Percentiles rank a stretch among this genome's conserved stretches.
phyloP scores from a whole-genome alignment of 495 filamentous ascomycete species.

The Sphaerosporella brunnea region DNA sequence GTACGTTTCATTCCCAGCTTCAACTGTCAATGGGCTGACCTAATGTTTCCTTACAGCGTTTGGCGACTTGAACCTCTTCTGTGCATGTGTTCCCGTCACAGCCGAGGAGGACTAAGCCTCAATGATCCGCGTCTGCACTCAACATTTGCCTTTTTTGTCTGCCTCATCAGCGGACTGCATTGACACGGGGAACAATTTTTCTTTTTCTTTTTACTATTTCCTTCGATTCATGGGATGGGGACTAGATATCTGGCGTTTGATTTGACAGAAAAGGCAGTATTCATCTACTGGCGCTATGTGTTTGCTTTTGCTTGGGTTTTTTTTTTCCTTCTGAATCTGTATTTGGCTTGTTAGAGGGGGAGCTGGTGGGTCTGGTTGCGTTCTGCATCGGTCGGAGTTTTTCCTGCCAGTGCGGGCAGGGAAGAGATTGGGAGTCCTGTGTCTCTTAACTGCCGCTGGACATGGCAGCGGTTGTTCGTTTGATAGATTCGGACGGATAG shows the following conservation, averaged over 20 bases:
- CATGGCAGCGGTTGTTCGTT: no score
- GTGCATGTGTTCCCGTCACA: constrained; percentile 79
- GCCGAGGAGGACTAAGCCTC: constrained; percentile 27
- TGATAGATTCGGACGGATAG: no score
- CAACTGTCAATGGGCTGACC: constrained; percentile 9
- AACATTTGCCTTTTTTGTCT: background rate
- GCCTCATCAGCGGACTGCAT: background rate
- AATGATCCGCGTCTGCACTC: background rate
- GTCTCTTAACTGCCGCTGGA: no score
- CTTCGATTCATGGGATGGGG: constrained; percentile 2
- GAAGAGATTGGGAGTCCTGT: no score
- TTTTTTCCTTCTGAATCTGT: constrained; percentile 9
- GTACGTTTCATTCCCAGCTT: constrained; percentile 34
- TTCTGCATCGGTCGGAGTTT: no score
- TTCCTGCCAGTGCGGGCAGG: no score
- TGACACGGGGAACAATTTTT: no score
- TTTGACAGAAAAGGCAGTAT: constrained; percentile 20
- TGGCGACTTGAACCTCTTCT: constrained; percentile 87
- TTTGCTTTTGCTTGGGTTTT: constrained; percentile 9
- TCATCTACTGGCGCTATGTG: constrained; percentile 21
- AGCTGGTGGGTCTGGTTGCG: no score
- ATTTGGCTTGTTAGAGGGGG: no score
- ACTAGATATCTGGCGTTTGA: constrained; percentile 1
- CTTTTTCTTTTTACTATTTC: constrained; percentile 1
- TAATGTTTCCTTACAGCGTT: constrained; percentile 43